phyloP scores from a whole-genome alignment of 345 rosid species.

The Syzygium aqueum region DNA sequence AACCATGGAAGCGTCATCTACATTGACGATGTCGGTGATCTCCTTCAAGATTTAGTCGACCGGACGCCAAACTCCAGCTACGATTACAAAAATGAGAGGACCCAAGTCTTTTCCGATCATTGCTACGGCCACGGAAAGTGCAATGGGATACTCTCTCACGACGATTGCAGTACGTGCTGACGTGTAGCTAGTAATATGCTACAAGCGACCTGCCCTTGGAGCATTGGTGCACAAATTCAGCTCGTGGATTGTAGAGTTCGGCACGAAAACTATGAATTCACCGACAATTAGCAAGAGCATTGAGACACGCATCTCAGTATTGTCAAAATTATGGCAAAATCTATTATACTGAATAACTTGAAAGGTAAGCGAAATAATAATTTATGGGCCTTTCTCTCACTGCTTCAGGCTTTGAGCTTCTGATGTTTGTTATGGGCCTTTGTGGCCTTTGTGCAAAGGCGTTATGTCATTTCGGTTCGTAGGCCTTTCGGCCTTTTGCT shows the following conservation, averaged over 20 bases:
- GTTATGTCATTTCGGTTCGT: background rate
- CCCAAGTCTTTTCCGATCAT: background rate
- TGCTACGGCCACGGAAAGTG: background rate
- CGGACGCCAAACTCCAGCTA: background rate
- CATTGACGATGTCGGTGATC: background rate
- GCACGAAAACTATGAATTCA: background rate
- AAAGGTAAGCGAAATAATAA: background rate
- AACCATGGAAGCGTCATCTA: background rate
- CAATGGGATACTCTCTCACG: background rate
- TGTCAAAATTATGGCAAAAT: background rate
- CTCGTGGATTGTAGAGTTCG: background rate
- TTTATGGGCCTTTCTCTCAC: background rate
- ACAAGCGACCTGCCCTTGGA: background rate
- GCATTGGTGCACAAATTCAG: background rate
- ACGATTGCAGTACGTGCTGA: background rate
- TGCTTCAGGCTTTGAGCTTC: background rate
- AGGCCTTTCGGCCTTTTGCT: background rate
- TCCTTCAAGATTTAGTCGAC: background rate
- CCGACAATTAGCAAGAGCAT: background rate
- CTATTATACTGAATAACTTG: background rate
- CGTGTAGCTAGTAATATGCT: background rate
- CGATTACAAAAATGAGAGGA: background rate
- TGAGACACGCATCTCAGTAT: background rate
- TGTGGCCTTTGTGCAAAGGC: background rate
- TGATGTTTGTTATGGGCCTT: background rate